Conservation (phyloP, 2,329 filamentous ascomycete genomes). For the Malbranchea cinnamomea region DNA sequence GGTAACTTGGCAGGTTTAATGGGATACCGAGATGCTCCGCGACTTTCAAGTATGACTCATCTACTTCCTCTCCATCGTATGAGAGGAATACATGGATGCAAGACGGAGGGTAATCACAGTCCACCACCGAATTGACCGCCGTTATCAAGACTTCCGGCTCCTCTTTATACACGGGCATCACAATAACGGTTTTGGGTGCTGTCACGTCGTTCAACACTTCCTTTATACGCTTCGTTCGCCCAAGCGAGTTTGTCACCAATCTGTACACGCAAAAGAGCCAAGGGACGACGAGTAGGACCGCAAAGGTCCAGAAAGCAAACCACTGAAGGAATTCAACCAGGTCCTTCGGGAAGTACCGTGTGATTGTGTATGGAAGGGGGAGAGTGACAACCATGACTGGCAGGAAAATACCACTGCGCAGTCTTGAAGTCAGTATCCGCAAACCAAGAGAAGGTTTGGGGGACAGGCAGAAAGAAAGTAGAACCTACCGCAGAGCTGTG, state of each 20-base stretch:
- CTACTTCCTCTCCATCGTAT: constrained; percentile 80
- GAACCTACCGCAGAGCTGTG: constrained; percentile 52
- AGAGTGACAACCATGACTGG: constrained; percentile 91
- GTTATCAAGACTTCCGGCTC: constrained; percentile 69
- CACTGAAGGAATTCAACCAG: constrained; percentile 68
- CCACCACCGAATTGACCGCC: constrained; percentile 80
- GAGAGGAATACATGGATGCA: constrained; percentile 93
- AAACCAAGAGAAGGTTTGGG: neutral
- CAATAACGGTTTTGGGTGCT: constrained; percentile 84
- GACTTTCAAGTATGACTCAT: constrained; percentile 77
- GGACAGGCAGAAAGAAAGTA: constrained; percentile 3
- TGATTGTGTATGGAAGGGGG: constrained; percentile 60
- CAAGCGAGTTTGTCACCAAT: constrained; percentile 73
- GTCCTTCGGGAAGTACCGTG: constrained; percentile 51
- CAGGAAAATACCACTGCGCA: constrained; percentile 59
- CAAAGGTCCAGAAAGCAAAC: constrained; percentile 93
- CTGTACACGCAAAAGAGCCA: constrained; percentile 92
- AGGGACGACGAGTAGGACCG: constrained; percentile 67
- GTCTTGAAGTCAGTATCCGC: constrained; percentile 8
- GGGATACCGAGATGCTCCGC: constrained; percentile 75
- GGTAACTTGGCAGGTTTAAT: constrained; percentile 59
- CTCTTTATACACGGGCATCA: constrained; percentile 96
- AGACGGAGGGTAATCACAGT: constrained; percentile 81
- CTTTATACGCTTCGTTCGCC: constrained; percentile 67
- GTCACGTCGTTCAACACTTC: constrained; percentile 68